Percentiles rank a stretch among this genome's conserved stretches.
phyloP scores from a whole-genome alignment of 2,329 filamentous ascomycete genomes.

The Pseudonectria foliicola region DNA sequence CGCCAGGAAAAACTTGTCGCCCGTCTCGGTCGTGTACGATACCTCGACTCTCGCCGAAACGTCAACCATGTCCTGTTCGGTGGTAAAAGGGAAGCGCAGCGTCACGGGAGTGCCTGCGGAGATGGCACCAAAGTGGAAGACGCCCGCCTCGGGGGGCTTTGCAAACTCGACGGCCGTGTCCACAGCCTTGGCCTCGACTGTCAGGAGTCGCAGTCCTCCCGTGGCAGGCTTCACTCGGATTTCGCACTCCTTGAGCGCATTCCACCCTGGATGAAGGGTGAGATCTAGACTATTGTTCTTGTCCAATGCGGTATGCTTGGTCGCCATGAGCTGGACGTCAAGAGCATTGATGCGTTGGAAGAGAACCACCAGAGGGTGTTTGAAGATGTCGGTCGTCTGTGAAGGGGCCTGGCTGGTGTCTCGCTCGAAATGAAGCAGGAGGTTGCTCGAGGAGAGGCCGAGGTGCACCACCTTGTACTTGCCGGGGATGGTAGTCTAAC shows the following conservation, averaged over 20 bases:
- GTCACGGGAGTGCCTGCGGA: constrained; percentile 39
- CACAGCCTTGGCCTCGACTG: constrained; percentile 49
- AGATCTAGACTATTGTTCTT: constrained; percentile 72
- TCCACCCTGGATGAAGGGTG: constrained; percentile 66
- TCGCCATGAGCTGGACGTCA: constrained; percentile 58
- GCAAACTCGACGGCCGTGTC: constrained; percentile 35
- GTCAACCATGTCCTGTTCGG: constrained; percentile 67
- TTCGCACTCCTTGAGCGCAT: constrained; percentile 54
- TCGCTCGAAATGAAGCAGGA: constrained; percentile 60
- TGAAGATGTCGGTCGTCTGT: constrained; percentile 45
- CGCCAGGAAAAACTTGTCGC: constrained; percentile 33
- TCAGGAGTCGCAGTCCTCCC: constrained; percentile 57
- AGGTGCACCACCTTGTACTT: constrained; percentile 70
- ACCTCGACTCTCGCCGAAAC: constrained; percentile 72
- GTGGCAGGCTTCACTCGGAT: constrained; percentile 58
- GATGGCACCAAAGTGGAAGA: constrained; percentile 45
- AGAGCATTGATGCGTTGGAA: constrained; percentile 66
- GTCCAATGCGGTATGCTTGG: constrained; percentile 70
- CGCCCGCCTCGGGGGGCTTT: constrained; percentile 45
- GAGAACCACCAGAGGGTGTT: constrained; percentile 57
- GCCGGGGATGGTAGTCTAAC: constrained; percentile 59
- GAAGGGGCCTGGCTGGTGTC: constrained; percentile 41
- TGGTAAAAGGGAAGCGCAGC: constrained; percentile 71
- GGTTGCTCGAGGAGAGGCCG: constrained; percentile 54
- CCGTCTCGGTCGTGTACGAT: constrained; percentile 60